Evolutionary conservation across 192 early-diverging fungal species (phyloP).

Genomic region (Cetraspora pellucida): DNA sequence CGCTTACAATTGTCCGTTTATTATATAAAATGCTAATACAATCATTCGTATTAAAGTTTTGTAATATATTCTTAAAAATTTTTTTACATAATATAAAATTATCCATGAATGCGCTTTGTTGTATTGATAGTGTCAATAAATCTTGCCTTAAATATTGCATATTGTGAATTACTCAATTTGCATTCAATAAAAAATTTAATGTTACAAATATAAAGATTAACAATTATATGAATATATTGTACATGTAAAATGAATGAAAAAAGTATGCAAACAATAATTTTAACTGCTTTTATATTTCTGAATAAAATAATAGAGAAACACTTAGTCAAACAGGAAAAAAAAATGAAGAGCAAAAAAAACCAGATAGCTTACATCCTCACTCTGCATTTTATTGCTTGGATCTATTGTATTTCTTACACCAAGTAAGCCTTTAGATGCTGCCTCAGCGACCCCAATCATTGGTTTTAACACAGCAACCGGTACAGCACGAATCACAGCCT

Average conservation of each 20-base stretch:
- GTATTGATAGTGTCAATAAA: neutral
- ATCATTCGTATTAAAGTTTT: too few relatives aligned
- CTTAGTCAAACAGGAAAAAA: neutral
- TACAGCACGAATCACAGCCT: slow-evolving; percentile 74
- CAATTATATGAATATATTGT: too few relatives aligned
- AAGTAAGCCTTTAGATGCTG: slow-evolving; percentile 86
- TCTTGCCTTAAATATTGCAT: neutral
- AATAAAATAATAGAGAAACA: neutral
- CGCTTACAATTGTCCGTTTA: too few relatives aligned
- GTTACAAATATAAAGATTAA: too few relatives aligned
- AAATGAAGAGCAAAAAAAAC: neutral
- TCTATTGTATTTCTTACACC: slow-evolving; percentile 92
- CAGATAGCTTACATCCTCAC: slow-evolving; percentile 69
- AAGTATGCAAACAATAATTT: too few relatives aligned
- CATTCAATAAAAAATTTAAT: too few relatives aligned
- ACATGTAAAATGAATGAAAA: too few relatives aligned
- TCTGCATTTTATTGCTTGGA: slow-evolving; percentile 71
- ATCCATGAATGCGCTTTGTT: too few relatives aligned
- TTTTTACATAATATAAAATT: too few relatives aligned
- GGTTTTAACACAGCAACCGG: slow-evolving; percentile 93
- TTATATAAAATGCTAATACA: too few relatives aligned
- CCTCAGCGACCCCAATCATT: slow-evolving; percentile 94
- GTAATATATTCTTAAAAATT: too few relatives aligned
- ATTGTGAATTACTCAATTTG: too few relatives aligned
- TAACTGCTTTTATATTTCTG: slow-evolving; percentile 29